A percentile compares a stretch with the other conserved stretches of the same genome.
Conservation (phyloP, 2,329 filamentous ascomycete species). For the Trichoderma asperellum region DNA sequence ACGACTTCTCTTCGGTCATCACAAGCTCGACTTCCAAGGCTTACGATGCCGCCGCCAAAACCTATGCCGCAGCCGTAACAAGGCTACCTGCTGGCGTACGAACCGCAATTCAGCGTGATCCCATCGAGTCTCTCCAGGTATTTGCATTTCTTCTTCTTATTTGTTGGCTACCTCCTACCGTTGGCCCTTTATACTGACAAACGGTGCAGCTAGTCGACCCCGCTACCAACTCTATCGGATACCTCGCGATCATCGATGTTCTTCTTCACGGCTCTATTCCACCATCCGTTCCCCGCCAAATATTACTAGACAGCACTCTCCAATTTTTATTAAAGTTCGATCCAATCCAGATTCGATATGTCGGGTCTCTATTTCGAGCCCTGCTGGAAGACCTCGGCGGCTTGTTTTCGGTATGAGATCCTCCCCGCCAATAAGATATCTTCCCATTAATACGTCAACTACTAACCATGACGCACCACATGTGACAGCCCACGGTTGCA, state of each 20-base stretch:
- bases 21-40: slow-evolving; percentile 37
- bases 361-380: slow-evolving; percentile 47
- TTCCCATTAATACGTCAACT: slow-evolving; percentile 22
- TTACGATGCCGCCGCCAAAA: slow-evolving; percentile 47
- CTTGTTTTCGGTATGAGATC: slow-evolving; percentile 48
- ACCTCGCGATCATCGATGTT: slow-evolving; percentile 52
- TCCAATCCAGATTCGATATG: slow-evolving; percentile 56
- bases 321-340: slow-evolving; percentile 56
- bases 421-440: neutral
- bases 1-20: slow-evolving; percentile 47
- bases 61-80: slow-evolving; percentile 46
- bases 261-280: slow-evolving; percentile 39
- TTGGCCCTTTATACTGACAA: neutral
- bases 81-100: slow-evolving; percentile 44
- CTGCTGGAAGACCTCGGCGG: slow-evolving; percentile 49
- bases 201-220: slow-evolving; percentile 51
- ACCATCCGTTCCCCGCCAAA: slow-evolving; percentile 38
- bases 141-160: neutral
- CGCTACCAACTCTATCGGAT: slow-evolving; percentile 55
- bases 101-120: slow-evolving; percentile 41
- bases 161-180: neutral
- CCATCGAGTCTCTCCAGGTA: slow-evolving; percentile 49
- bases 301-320: slow-evolving; percentile 48
- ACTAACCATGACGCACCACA: slow-evolving; percentile 24
- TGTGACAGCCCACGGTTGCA: slow-evolving; percentile 50